These are phyloP conservation scores for Hypocreales sp. DNA, from an alignment of 2,329 filamentous ascomycete species.

Conservation along the genomic window DNA sequence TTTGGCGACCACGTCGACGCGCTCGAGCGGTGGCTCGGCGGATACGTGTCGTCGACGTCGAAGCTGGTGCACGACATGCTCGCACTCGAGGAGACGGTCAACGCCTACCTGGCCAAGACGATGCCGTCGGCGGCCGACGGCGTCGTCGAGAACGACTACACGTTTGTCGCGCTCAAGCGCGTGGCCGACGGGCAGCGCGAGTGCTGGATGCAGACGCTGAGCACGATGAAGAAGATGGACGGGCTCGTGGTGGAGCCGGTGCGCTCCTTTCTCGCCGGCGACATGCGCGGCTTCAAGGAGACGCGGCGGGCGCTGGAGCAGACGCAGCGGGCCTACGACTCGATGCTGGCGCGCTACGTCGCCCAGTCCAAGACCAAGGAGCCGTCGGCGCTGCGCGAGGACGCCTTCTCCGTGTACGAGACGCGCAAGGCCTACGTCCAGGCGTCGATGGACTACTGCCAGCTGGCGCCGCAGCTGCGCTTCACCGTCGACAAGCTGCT, in stretches of 20 bases:
- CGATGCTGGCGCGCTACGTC: conserved; percentile 65
- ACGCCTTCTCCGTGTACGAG: conserved; percentile 92
- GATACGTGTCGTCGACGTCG: conserved; percentile 35
- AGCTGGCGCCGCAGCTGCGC: conserved; percentile 73
- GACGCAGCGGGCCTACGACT: conserved; percentile 73
- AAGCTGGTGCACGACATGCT: conserved; percentile 47
- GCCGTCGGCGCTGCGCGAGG: conserved; percentile 76
- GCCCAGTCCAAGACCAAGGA: conserved; percentile 87
- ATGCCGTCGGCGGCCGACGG: conserved; percentile 70
- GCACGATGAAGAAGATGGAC: conserved; percentile 65
- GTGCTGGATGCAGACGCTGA: conserved; percentile 67
- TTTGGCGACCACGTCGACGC: conserved; percentile 85
- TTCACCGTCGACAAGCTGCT: conserved; percentile 74
- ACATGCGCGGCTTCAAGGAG: conserved; percentile 79
- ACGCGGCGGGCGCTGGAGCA: conserved; percentile 59
- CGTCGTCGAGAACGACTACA: conserved; percentile 89
- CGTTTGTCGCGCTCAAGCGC: conserved; percentile 68
- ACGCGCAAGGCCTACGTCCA: conserved; percentile 81
- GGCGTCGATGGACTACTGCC: conserved; percentile 84
- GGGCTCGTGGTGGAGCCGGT: conserved; percentile 67
- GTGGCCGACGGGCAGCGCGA: conserved; percentile 77
- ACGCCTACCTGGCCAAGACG: conserved; percentile 59
- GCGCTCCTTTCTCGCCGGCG: conserved; percentile 58
- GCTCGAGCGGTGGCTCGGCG: conserved; percentile 80
- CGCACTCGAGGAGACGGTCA: conserved; percentile 65